Conservation (phyloP, 192 early-diverging fungal genomes). For the Umbelopsis ramanniana region DNA sequence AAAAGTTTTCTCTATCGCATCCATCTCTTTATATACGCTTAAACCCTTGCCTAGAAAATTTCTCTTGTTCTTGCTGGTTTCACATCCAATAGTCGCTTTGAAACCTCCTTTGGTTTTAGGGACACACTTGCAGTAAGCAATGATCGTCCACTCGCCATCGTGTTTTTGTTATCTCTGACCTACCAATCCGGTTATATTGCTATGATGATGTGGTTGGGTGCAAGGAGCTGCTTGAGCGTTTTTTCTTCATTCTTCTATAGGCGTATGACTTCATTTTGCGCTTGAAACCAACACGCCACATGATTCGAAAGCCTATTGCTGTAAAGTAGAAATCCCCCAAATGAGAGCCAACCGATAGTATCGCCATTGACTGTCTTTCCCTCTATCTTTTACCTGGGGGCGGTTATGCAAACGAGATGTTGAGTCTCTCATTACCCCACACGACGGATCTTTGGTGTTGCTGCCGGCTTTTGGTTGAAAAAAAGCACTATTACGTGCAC, state of each 20-base stretch:
- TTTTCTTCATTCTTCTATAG: not conserved
- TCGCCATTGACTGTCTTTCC: no score
- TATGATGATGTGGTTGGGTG: not conserved
- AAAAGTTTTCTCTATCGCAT: not conserved
- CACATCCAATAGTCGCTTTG: not conserved
- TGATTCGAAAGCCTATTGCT: slow-evolving; percentile 8
- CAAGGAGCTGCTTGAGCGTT: not conserved
- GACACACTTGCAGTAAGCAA: slow-evolving; percentile 15
- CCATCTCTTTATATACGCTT: slow-evolving; percentile 2
- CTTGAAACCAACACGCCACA: slow-evolving; percentile 19
- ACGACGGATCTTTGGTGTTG: no score
- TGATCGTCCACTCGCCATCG: slow-evolving; percentile 2
- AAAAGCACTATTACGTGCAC: no score
- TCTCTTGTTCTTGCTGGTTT: not conserved
- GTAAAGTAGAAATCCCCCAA: not conserved
- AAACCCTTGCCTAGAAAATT: slow-evolving; percentile 8
- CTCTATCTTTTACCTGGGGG: no score
- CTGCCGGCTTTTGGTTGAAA: no score
- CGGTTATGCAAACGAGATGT: no score
- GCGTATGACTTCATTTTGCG: slow-evolving; percentile 2
- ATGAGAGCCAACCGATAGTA: not conserved
- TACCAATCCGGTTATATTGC: slow-evolving; percentile 7
- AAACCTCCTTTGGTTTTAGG: slow-evolving; percentile 13
- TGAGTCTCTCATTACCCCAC: no score
- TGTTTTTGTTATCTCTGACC: not conserved